Evolutionary conservation across 2,329 filamentous ascomycete genomes (phyloP).

Genomic region (Nectriaceae sp.): DNA sequence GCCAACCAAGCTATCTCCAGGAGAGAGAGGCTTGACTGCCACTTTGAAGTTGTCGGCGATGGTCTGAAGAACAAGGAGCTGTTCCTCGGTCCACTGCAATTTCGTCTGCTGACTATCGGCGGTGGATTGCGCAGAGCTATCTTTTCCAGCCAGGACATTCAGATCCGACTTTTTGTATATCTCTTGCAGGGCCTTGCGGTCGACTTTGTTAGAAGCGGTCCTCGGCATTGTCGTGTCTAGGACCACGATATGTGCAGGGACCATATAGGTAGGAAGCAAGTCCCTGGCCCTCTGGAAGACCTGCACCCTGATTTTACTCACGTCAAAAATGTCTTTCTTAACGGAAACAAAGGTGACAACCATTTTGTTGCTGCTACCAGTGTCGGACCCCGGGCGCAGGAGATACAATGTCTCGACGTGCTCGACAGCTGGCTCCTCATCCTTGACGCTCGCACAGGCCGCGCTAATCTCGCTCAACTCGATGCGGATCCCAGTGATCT

Average conservation of each 20-base stretch:
- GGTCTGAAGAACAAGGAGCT: constrained; percentile 12
- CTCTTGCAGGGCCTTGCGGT: constrained; percentile 30
- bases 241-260: constrained; percentile 35
- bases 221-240: constrained; percentile 31
- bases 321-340: constrained; percentile 6
- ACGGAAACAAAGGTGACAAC: constrained; percentile 31
- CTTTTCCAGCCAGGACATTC: constrained; percentile 1
- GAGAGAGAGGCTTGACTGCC: constrained; percentile 9
- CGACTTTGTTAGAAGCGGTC: constrained; percentile 37
- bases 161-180: constrained; percentile 23
- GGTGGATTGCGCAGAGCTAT: background rate
- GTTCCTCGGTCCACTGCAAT: constrained; percentile 11
- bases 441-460: constrained; percentile 30
- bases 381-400: constrained; percentile 26
- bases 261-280: constrained; percentile 31
- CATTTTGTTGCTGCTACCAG: constrained; percentile 25
- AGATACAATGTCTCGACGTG: constrained; percentile 38
- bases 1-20: constrained; percentile 23
- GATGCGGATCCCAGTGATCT: constrained; percentile 26
- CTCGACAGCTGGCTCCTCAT: constrained; percentile 34
- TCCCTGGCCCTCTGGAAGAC: constrained; percentile 9
- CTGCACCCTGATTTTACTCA: constrained; percentile 1
- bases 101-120: background rate
- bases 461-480: constrained; percentile 31
- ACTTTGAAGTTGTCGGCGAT: constrained; percentile 13